Base-by-base conservation (phyloP, 2,329 filamentous ascomycete species). In the Neoascochyta sp. region DNA sequence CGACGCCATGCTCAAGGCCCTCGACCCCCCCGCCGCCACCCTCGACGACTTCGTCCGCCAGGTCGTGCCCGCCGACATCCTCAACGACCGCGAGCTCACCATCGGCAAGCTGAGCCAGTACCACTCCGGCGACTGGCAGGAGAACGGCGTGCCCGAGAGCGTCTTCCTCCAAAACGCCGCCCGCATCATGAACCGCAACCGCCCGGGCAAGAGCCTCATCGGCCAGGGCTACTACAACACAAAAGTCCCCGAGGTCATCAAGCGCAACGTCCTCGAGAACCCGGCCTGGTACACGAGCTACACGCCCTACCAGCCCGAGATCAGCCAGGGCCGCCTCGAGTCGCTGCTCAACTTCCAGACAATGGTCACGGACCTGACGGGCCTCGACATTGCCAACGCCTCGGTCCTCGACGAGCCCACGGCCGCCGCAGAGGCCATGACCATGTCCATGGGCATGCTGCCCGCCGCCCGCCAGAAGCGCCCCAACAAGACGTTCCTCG, bases 251-350 rank as follows among this genome's bases (percentile, higher is more conserved):
- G 78, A 86, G 33, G 89, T 95, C 34, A 94, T 96, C 62, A 86
- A 92, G 71, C 76, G 89, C 47, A 95, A 95, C 60, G 75, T 96
- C 4, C 70, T 96, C 36, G 88, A 96, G 71, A 90, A 84, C 61
- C 90, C 90, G 4, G 88, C 82, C 7, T 96, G 90, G 90, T 96
- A 96, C 64, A 96, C 90, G 22, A 95, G 88, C 67, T 95, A 96
- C 64, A 95, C 90, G 0, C 90, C 90, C 10, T 96, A 95, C 66
- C 90, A 96, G 68, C 84, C 90, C 3, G 90, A 96, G 68, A 95
- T 96, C 69, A 95, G 88, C 62, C 90, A 96, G 67, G 90, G 90
- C 19, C 81, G 90, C 32, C 67, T 96, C 41, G 87, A 95, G 71
- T 94, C 87, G 5, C 70, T 96, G 31, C 71, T 96, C 42, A 96